Percentiles rank a stretch among this genome's conserved stretches.
Evolutionary conservation across 192 early-diverging fungal species (phyloP).

Genomic region (Coemansia sp.): DNA sequence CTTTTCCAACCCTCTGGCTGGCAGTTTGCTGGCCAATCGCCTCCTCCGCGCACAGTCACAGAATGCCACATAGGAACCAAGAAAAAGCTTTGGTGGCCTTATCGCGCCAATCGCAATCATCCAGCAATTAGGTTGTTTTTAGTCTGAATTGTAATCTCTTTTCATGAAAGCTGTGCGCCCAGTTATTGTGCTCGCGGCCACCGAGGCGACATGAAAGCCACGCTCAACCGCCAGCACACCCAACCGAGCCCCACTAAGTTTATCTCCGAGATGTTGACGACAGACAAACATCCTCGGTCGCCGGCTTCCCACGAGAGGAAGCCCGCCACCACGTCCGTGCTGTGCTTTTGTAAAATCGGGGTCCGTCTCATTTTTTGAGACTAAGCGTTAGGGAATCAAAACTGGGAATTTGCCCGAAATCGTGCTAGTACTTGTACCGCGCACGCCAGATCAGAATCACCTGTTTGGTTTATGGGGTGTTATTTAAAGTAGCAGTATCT

Average conservation of each 20-base stretch:
- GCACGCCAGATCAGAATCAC: neutral
- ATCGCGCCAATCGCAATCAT: conserved; percentile 45
- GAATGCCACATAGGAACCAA: neutral
- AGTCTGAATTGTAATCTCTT: neutral
- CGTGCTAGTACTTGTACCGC: neutral
- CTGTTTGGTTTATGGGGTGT: neutral
- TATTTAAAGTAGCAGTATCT: too few relatives aligned
- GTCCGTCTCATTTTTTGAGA: conserved; percentile 41
- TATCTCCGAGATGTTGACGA: conserved; percentile 52
- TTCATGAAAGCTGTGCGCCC: conserved; percentile 18
- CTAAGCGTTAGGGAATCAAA: conserved; percentile 35
- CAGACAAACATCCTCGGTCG: conserved; percentile 47
- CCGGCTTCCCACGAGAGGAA: neutral
- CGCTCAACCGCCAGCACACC: conserved; percentile 33
- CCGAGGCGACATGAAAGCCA: conserved; percentile 40
- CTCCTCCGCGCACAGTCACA: neutral
- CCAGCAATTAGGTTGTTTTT: conserved; percentile 11
- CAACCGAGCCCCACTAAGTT: conserved; percentile 24
- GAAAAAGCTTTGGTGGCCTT: neutral
- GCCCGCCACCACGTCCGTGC: conserved; percentile 38
- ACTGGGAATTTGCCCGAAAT: neutral
- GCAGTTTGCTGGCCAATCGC: conserved; percentile 29
- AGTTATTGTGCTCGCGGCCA: conserved; percentile 49
- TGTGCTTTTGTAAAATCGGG: conserved; percentile 54
- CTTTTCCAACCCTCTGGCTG: conserved; percentile 6